Percentiles rank a stretch among this genome's conserved stretches.
phyloP scores from a whole-genome alignment of 768 basidiomycete species.

The Rhodosporidiobolus sp. region DNA sequence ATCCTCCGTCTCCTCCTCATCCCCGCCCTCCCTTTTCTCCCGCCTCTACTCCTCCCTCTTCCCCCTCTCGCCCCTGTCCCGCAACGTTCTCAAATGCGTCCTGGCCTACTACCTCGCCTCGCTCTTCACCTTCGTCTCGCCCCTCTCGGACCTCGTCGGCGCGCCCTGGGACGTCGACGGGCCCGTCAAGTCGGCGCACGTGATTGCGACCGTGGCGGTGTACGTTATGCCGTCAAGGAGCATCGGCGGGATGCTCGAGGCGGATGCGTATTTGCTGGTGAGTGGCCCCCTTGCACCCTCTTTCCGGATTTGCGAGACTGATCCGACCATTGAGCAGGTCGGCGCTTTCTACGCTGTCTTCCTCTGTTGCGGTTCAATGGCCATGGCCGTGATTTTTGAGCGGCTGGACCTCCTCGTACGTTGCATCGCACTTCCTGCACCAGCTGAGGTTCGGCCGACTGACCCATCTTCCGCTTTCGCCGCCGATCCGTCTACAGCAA shows the following conservation, averaged over 20 bases:
- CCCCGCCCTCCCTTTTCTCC: not conserved
- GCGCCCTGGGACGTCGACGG: conserved; percentile 45
- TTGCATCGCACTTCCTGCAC: not conserved
- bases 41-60: not conserved
- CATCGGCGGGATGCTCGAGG: conserved; percentile 82
- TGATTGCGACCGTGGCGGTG: conserved; percentile 57
- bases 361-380: conserved; percentile 50
- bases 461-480: not conserved
- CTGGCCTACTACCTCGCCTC: conserved; percentile 86
- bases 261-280: conserved; percentile 63
- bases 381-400: conserved; percentile 58
- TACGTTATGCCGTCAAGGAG: conserved; percentile 95
- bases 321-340: conserved; percentile 8
- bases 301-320: not conserved
- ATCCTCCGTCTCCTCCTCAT: not conserved
- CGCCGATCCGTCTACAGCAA: conserved; percentile 59
- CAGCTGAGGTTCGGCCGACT: no score
- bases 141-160: conserved; percentile 66
- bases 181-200: conserved; percentile 36
- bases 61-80: conserved; percentile 10
- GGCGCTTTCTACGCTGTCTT: conserved; percentile 61
- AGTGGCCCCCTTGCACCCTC: not conserved
- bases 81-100: conserved; percentile 74
- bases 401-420: conserved; percentile 61
- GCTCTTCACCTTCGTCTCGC: conserved; percentile 84